Percentiles rank a stretch among this genome's conserved stretches.
Conservation (phyloP, 345 rosid genomes). For the Reutealis trisperma region DNA sequence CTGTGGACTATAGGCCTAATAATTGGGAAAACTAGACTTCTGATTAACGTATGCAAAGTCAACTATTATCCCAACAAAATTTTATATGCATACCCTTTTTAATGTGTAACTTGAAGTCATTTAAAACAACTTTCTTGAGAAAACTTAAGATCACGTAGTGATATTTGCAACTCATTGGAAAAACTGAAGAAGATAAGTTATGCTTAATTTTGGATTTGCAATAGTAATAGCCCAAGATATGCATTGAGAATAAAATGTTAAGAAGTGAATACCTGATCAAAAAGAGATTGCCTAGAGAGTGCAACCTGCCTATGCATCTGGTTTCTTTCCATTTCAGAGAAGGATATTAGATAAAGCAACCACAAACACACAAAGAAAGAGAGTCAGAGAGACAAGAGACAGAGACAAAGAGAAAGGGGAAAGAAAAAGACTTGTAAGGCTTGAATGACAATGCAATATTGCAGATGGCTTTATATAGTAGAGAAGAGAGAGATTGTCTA, state of each 20-base stretch:
- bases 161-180: background rate
- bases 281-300: constrained; percentile 58
- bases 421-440: background rate
- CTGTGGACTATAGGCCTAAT: too few relatives aligned
- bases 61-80: too few relatives aligned
- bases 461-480: constrained; percentile 28
- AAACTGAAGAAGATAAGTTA: background rate
- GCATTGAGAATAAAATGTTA: background rate
- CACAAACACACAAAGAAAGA: background rate
- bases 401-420: background rate
- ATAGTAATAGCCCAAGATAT: background rate
- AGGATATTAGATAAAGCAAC: constrained; percentile 17
- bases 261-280: constrained; percentile 53
- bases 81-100: too few relatives aligned
- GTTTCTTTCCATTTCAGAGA: constrained; percentile 36
- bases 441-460: constrained; percentile 16
- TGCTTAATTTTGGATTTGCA: background rate
- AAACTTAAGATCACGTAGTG: background rate
- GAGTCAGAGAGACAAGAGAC: background rate
- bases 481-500: constrained; percentile 11
- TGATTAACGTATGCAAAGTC: too few relatives aligned
- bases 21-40: too few relatives aligned
- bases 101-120: background rate
- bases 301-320: constrained; percentile 53
- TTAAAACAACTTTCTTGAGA: background rate